A percentile compares a stretch with the other conserved stretches of the same genome.
These are phyloP conservation scores for Ensete ventricosum DNA, from an alignment of 176 grass and related monocot genomes.

Conservation along the genomic window DNA sequence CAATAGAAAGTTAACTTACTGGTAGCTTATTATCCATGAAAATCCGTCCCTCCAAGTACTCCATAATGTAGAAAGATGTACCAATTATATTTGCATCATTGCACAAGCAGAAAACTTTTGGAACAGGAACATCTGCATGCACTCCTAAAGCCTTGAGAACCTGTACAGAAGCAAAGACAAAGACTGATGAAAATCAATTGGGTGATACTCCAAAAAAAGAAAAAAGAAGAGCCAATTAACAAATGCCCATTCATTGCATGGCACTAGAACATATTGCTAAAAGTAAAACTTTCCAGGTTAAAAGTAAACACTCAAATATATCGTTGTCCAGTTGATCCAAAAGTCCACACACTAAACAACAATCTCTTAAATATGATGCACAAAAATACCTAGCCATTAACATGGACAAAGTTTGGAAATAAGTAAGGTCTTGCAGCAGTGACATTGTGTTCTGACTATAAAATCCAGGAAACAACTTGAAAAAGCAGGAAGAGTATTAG, in stretches of 20 bases:
- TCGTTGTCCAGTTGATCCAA: not conserved
- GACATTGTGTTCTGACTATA: not conserved
- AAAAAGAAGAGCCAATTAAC: not conserved
- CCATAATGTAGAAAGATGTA: constrained; percentile 94
- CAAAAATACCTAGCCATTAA: no score
- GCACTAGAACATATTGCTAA: not conserved
- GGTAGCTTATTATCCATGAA: constrained; percentile 47
- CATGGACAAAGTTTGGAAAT: not conserved
- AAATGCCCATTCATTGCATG: not conserved
- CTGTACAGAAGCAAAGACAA: constrained; percentile 31
- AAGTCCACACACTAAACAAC: not conserved
- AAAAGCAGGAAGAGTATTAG: not conserved
- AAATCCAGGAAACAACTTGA: not conserved
- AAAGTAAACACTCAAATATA: not conserved
- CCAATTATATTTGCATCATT: constrained; percentile 68
- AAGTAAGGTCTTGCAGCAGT: not conserved
- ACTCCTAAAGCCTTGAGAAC: constrained; percentile 68
- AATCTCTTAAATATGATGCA: no score
- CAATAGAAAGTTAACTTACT: constrained; percentile 28
- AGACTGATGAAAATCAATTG: not conserved
- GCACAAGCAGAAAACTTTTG: constrained; percentile 84
- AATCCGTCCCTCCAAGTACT: constrained; percentile 74
- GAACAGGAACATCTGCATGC: constrained; percentile 74
- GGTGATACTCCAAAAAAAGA: not conserved
- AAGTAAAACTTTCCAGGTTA: not conserved